These are phyloP conservation scores for Ilyonectria robusta DNA, from an alignment of 2,329 filamentous ascomycete genomes.

Conservation along the genomic window DNA sequence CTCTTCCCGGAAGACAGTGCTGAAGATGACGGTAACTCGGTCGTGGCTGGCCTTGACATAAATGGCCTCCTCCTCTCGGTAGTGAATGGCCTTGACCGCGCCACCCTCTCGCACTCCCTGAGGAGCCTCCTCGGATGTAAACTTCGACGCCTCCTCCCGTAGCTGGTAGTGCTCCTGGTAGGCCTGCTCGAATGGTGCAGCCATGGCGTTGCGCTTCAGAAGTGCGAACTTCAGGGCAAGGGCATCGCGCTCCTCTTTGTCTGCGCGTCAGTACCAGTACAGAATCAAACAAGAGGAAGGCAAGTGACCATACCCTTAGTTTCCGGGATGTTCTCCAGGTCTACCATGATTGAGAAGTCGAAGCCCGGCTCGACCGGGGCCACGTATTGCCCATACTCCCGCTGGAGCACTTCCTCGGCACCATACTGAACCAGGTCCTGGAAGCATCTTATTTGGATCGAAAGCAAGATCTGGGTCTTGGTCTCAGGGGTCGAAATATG, in stretches of 20 bases:
- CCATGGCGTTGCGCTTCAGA: constrained; percentile 98
- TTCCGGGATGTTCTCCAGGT: constrained; percentile 87
- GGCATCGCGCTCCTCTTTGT: constrained; percentile 85
- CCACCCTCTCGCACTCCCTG: constrained; percentile 92
- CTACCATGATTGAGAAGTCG: constrained; percentile 94
- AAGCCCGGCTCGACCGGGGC: constrained; percentile 90
- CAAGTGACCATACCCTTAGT: constrained; percentile 72
- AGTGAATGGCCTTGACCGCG: constrained; percentile 95
- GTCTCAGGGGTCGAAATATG: constrained; percentile 96
- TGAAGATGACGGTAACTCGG: constrained; percentile 98
- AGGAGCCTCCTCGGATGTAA: constrained; percentile 93
- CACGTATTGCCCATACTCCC: constrained; percentile 95
- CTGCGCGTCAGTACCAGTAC: constrained; percentile 36
- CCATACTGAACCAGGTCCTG: constrained; percentile 93
- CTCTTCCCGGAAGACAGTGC: constrained; percentile 97
- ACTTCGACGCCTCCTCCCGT: constrained; percentile 90
- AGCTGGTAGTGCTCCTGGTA: constrained; percentile 93
- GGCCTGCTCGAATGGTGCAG: constrained; percentile 96
- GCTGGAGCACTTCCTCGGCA: constrained; percentile 89
- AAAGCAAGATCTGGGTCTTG: constrained; percentile 95
- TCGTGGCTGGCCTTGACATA: constrained; percentile 99
- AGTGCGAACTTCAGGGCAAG: constrained; percentile 89
- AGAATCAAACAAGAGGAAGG: not conserved
- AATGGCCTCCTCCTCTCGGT: constrained; percentile 98
- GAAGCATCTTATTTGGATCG: constrained; percentile 95